These are phyloP conservation scores for Amauroascus verrucosus DNA, from an alignment of 2,329 filamentous ascomycete species.

Conservation along the genomic window DNA sequence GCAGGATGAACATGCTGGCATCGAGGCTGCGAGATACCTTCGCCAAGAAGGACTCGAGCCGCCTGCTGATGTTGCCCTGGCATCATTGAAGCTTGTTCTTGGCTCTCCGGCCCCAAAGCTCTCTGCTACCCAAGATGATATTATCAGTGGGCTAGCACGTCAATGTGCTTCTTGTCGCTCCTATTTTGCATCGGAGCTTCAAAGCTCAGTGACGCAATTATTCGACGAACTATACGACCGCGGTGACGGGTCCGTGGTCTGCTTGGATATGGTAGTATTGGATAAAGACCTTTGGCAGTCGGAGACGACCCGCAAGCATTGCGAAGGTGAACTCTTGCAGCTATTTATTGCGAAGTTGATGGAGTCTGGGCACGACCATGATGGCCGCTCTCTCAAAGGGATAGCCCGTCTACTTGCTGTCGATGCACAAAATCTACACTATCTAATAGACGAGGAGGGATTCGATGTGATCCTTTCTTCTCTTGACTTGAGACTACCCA, in stretches of 20 bases:
- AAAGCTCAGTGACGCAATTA: slow-evolving; percentile 37
- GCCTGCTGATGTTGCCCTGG: slow-evolving; percentile 34
- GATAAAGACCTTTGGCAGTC: slow-evolving; percentile 38
- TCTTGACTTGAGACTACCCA: slow-evolving; percentile 70
- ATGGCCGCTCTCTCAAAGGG: slow-evolving; percentile 51
- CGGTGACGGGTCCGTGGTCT: slow-evolving; percentile 39
- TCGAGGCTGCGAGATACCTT: slow-evolving; percentile 36
- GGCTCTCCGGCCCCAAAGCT: slow-evolving; percentile 28
- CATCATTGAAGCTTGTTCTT: slow-evolving; percentile 36
- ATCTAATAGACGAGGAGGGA: slow-evolving; percentile 53
- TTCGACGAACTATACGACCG: slow-evolving; percentile 42
- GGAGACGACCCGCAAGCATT: slow-evolving; percentile 34
- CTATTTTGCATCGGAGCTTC: slow-evolving; percentile 35
- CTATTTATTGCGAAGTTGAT: slow-evolving; percentile 80
- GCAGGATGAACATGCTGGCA: slow-evolving; percentile 36
- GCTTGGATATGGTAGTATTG: slow-evolving; percentile 38
- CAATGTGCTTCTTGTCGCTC: slow-evolving; percentile 36
- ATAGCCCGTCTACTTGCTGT: slow-evolving; percentile 50
- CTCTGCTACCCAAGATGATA: slow-evolving; percentile 36
- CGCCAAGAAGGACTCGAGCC: slow-evolving; percentile 35
- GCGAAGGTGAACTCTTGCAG: slow-evolving; percentile 41
- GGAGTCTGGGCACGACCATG: slow-evolving; percentile 71
- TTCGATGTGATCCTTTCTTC: slow-evolving; percentile 80
- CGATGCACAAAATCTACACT: slow-evolving; percentile 41
- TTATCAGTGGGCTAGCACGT: slow-evolving; percentile 38